These are phyloP conservation scores for Lipomyces sp. DNA, from an alignment of 805 yeast genomes.

Conservation along the genomic window DNA sequence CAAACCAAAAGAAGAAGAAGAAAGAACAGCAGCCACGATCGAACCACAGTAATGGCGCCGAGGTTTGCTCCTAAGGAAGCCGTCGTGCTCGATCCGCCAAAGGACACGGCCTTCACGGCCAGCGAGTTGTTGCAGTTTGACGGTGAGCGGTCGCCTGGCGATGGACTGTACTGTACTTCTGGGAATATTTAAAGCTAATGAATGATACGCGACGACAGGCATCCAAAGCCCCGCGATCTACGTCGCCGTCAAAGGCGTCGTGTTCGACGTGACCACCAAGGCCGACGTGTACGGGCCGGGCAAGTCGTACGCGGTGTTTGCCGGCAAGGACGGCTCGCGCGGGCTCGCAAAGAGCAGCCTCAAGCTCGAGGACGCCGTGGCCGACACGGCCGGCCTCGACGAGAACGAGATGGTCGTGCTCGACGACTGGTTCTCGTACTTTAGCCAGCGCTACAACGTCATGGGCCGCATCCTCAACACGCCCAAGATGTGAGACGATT, in stretches of 20 bases:
- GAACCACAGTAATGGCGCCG: no score
- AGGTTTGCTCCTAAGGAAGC: slow-evolving; percentile 54
- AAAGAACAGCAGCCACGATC: no score
- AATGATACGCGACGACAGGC: no score
- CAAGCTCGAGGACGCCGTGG: slow-evolving; percentile 49
- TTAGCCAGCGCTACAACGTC: slow-evolving; percentile 35
- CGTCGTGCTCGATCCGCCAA: slow-evolving; percentile 52
- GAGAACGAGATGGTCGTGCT: slow-evolving; percentile 59
- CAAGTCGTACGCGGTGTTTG: slow-evolving; percentile 64
- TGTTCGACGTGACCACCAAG: slow-evolving; percentile 75
- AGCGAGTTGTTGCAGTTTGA: slow-evolving; percentile 47
- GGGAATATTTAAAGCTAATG: no score
- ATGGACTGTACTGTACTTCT: no score
- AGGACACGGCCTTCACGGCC: slow-evolving; percentile 44
- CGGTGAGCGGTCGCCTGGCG: slow-evolving; percentile 45
- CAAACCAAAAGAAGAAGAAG: no score
- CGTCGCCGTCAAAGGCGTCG: slow-evolving; percentile 70
- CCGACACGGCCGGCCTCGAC: slow-evolving; percentile 44
- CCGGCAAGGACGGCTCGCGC: slow-evolving; percentile 74
- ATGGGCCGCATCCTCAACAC: slow-evolving; percentile 21
- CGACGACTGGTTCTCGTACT: slow-evolving; percentile 70
- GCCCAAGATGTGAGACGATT: slow-evolving; percentile 9
- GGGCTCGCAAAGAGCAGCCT: slow-evolving; percentile 69
- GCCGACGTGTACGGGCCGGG: slow-evolving; percentile 72
- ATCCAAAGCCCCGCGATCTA: slow-evolving; percentile 49